Base-by-base conservation (phyloP, 2,329 filamentous ascomycete genomes). In the Ophiostoma angusticollis region DNA sequence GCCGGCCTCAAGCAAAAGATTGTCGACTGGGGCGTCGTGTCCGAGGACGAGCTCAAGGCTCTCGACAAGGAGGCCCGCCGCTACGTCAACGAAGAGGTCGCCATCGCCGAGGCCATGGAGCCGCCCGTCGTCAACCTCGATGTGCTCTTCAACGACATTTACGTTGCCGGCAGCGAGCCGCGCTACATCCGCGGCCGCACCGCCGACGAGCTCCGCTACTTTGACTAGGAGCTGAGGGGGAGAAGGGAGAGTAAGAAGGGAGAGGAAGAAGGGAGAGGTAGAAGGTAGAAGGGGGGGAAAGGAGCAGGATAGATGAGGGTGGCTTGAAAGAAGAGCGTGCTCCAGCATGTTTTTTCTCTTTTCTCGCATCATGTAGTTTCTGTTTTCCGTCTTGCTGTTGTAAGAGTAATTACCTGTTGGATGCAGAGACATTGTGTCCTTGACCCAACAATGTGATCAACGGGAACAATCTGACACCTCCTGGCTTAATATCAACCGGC, bases 1-100 rank as follows among this genome's bases (percentile, higher is more conserved):
- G 86, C 87, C 55, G 91, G 91, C 44, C 78, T 98, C 53, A 96
- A 96, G 79, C 83, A 91, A 71, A 94, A 94, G 73, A 80, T 98
- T 50, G 68, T 98, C 43, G 91, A 98, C 65, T 98, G 91, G 91
- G 76, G 76, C 44, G 81, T 98, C 50, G 79, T 79, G 52, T 78
- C 72, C 45, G 91, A 98, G 72, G 87, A 95, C 29, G 89, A 96
- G 67, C 80, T 98, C 61, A 98, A 98, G 82, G 61, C 62, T 50
- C 78, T 98, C 52, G 91, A 98, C 72, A 96, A 95, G 77, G 78
- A 93, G 56, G 87, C 91, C 14, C 80, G 87, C 58, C 70, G 65
- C 58, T 70, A 78, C 56, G 85, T 98, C 57, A 87, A 91, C 61
- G 79, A 76, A 50, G 89, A 98, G 72, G 89, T 95, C 42, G 83